Evolutionary conservation across 1,284 basidiomycete species (phyloP), one percentile per base, ranked within the genome.

Genomic region (Agroathelia rolfsii): DNA sequence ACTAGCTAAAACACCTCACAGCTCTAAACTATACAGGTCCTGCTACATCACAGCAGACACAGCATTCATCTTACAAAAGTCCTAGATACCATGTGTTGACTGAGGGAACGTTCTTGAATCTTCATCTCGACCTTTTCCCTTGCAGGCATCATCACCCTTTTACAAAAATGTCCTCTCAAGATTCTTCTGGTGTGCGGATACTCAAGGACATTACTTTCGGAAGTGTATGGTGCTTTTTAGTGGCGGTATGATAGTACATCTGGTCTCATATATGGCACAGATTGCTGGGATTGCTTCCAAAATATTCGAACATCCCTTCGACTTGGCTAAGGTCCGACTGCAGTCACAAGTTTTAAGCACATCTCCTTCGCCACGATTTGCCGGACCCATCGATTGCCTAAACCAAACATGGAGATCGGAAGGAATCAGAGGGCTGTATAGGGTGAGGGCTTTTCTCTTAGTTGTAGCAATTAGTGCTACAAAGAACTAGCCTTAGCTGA

Each of bases 351-450:
- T 90, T 5, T 66, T 90, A 34, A 81, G 87, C 46, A 57, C 66
- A 11, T n/a, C n/a, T n/a, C n/a, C n/a, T n/a, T 43, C 48, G 3
- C 48, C 50, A 3, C 66, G 76, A 13, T 95, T 90, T 60, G 72
- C 62, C 9, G 92, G 92, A 0, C 90, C 89, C 0, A 47, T 87
- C 39, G 86, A 95, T 58, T 94, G 89, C 54, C 66, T 95, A 41
- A 61, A 60, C 37, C 73, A 83, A 53, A 95, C 90, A 1, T 85
- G 76, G 63, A 59, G 57, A 41, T 70, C 77, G 30, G 90, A 95
- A 56, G 90, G 90, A 3, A 41, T 90, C 15, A 61, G 74, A 30
- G 92, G 90, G 1, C 60, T 95, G 12, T 96, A 94, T 53, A 64
- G 90, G 24, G 90, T 93, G 46, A 41, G 84, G 58, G 12, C 14